Evolutionary conservation across 768 basidiomycete genomes (phyloP), one percentile per base, ranked within the genome.

Genomic region (Dacryopinax spathularia): DNA sequence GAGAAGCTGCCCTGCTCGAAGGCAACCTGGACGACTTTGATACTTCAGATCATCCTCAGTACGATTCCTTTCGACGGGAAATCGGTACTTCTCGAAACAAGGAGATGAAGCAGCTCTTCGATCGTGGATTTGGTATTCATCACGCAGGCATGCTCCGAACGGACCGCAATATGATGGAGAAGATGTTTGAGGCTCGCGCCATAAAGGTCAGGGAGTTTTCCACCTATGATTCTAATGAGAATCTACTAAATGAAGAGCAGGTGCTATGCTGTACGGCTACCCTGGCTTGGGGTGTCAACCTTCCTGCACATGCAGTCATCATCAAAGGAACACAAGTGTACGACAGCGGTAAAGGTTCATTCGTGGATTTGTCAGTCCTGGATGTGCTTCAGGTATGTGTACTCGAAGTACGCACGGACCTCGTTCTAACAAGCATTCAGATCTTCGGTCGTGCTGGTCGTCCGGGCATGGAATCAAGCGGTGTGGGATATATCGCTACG

Each of bases 251-350:
- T 33, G 9, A 15, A 13, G 27, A 29, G 25, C 69, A 96, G 94
- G 94, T 99, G 60, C 78, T 99, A 18, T 96, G 91, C 74, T 99
- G 96, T 77, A 99, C 96, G 1, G 91, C 96, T 4, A 99, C 96
- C 1, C 80, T 99, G 41, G 96, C 96, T 3, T 99, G 96, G 96
- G 96, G 96, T 75, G 96, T 99, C 68, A 99, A 99, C 74, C 77
- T 99, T 66, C 96, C 96, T 34, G 96, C 96, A 18, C 95, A 98
- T 75, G 96, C 96, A 90, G 94, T 96, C 62, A 75, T 96, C 67
- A 97, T 96, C 77, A 99, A 99, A 74, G 96, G 96, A 9, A 99
- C 96, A 0, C 91, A 98, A 69, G 80, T 99, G 1, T 99, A 98
- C 72, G 91, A 99, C 70, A 89, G 89, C 64, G 80, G 84, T 2